These are phyloP conservation scores for Tarenaya hassleriana DNA, from an alignment of 345 rosid species.

Conservation along the genomic window DNA sequence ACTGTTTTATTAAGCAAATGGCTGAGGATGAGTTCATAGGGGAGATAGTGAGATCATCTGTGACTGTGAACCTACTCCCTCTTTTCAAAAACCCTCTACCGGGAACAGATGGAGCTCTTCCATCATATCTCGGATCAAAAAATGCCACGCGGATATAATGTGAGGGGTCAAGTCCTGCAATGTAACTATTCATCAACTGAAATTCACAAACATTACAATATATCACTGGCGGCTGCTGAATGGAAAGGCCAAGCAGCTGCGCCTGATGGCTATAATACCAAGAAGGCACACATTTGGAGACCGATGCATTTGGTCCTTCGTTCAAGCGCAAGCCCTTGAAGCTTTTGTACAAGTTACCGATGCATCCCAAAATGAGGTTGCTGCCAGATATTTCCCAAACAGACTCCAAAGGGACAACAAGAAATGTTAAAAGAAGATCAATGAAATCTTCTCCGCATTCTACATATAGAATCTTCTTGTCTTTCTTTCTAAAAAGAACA, in stretches of 20 bases:
- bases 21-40: conserved; percentile 25
- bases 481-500: conserved; percentile 7
- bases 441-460: conserved; percentile 24
- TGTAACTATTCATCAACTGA: too few relatives aligned
- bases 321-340: conserved; percentile 8
- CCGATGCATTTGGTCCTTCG: neutral
- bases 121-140: too few relatives aligned
- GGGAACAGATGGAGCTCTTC: too few relatives aligned
- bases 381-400: conserved; percentile 13
- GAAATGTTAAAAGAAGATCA: conserved; percentile 20
- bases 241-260: conserved; percentile 4
- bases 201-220: too few relatives aligned
- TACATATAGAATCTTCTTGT: conserved; percentile 10
- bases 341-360: conserved; percentile 17
- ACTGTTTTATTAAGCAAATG: conserved; percentile 4
- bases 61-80: too few relatives aligned
- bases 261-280: neutral
- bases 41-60: conserved; percentile 8
- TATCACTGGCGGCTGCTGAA: neutral
- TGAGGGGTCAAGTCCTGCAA: too few relatives aligned
- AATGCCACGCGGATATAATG: too few relatives aligned
- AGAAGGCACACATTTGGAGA: conserved; percentile 9
- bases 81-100: too few relatives aligned
- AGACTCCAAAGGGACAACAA: conserved; percentile 20
- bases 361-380: neutral